Evolutionary conservation across 352 stramenopile species (phyloP).

Genomic region (Peronospora destructor): DNA sequence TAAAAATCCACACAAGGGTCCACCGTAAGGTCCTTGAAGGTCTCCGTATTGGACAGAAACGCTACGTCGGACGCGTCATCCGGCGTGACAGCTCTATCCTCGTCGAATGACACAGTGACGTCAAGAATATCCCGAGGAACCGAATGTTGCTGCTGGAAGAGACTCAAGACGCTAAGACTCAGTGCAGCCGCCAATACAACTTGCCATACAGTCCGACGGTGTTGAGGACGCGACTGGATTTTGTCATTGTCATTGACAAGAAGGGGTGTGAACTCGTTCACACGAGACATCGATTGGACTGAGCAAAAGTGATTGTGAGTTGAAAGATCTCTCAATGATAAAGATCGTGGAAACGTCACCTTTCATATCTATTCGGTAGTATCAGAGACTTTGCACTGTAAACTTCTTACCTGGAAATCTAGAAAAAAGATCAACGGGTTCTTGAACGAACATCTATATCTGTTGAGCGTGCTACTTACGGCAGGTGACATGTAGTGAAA

Average conservation of each 20-base stretch:
- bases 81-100: background rate
- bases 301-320: background rate
- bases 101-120: slow-evolving; percentile 7
- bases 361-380: too few species aligned
- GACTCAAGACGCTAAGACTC: slow-evolving; percentile 13
- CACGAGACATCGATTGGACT: slow-evolving; percentile 2
- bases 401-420: too few species aligned
- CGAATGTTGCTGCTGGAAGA: slow-evolving; percentile 14
- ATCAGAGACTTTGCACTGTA: too few species aligned
- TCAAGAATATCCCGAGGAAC: slow-evolving; percentile 1
- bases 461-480: too few species aligned
- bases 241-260: slow-evolving; percentile 9
- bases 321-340: background rate
- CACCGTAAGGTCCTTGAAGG: slow-evolving; percentile 41
- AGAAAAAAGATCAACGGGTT: too few species aligned
- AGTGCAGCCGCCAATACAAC: slow-evolving; percentile 16
- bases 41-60: slow-evolving; percentile 38
- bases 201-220: slow-evolving; percentile 13
- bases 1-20: slow-evolving; percentile 78
- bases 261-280: slow-evolving; percentile 30
- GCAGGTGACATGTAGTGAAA: too few species aligned
- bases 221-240: background rate
- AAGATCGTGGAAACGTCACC: too few species aligned
- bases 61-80: slow-evolving; percentile 18
- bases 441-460: too few species aligned